Conservation (phyloP, 2,329 filamentous ascomycete genomes). For the Fusarium sp. region DNA sequence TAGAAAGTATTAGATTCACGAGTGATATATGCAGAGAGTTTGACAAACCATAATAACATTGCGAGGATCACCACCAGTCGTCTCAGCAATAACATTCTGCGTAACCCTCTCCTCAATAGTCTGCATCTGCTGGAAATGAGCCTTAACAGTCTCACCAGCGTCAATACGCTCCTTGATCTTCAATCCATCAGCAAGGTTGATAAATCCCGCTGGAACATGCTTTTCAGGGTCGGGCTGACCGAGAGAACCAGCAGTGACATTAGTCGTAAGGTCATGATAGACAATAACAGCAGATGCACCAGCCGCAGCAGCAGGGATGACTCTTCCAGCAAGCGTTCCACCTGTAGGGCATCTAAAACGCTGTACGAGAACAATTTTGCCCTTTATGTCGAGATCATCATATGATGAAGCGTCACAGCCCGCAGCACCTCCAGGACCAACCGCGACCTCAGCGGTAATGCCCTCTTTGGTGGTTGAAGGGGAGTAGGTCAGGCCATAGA, state of each 20-base stretch:
- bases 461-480: constrained; percentile 32
- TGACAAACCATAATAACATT: constrained; percentile 37
- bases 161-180: constrained; percentile 53
- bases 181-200: constrained; percentile 52
- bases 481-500: constrained; percentile 36
- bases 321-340: constrained; percentile 37
- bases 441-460: constrained; percentile 34
- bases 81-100: constrained; percentile 36
- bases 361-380: constrained; percentile 43
- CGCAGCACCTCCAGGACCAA: constrained; percentile 35
- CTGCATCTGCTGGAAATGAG: constrained; percentile 34
- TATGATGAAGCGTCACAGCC: constrained; percentile 37
- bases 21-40: accelerated
- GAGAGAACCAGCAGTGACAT: constrained; percentile 36
- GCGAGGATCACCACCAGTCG: constrained; percentile 24
- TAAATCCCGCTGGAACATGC: constrained; percentile 33
- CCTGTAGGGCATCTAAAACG: constrained; percentile 40
- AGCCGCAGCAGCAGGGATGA: constrained; percentile 33
- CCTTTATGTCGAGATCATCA: constrained; percentile 35
- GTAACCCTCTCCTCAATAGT: constrained; percentile 40
- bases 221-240: constrained; percentile 36
- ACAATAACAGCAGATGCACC: constrained; percentile 36
- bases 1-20: not conserved
- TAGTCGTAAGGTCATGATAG: constrained; percentile 35
- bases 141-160: constrained; percentile 50